phyloP scores from a whole-genome alignment of 495 filamentous ascomycete species.

The Aspergillus mulundensis region DNA sequence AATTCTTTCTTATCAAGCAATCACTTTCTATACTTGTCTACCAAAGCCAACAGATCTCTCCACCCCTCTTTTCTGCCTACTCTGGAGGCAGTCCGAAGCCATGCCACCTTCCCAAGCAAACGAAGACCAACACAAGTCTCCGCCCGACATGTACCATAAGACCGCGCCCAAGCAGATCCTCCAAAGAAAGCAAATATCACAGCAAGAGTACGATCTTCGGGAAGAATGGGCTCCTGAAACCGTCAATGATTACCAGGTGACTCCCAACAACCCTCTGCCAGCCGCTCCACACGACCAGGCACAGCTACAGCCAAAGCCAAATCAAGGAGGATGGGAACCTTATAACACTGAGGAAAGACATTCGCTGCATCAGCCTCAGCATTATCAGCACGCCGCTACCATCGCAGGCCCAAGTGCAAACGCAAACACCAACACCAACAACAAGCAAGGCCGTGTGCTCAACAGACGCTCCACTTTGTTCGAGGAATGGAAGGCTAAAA shows the following conservation, averaged over 20 bases:
- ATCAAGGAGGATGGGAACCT: background rate
- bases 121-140: background rate
- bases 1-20: background rate
- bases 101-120: background rate
- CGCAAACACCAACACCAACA: background rate
- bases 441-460: background rate
- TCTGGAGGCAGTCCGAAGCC: background rate
- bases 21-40: too few species aligned
- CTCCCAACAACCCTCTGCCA: background rate
- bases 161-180: conserved; percentile 10
- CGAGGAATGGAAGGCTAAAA: conserved; percentile 21
- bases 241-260: conserved; percentile 3
- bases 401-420: background rate
- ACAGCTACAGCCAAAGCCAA: background rate
- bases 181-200: conserved; percentile 8
- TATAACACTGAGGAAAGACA: background rate
- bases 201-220: conserved; percentile 4
- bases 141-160: conserved; percentile 1
- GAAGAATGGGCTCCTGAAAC: conserved; percentile 19
- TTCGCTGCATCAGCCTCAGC: background rate
- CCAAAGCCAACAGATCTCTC: too few species aligned
- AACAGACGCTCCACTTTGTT: conserved; percentile 13
- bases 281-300: background rate
- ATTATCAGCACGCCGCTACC: background rate
- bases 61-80: too few species aligned